phyloP scores from a whole-genome alignment of 2,329 filamentous ascomycete genomes.

The Neofusicoccum umdonicola region DNA sequence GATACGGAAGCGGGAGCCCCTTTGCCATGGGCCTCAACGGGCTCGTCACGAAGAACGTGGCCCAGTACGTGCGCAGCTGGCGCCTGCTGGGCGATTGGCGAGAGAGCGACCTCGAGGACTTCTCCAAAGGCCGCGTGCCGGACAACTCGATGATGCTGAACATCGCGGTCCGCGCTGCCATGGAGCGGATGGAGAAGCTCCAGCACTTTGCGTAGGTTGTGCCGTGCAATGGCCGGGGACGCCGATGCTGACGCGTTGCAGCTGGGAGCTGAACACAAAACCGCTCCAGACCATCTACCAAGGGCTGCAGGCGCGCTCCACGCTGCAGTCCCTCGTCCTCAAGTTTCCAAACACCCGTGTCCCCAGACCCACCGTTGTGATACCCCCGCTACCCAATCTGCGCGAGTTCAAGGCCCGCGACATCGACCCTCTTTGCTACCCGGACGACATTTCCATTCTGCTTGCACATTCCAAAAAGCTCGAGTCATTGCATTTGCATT shows the following conservation, averaged over 20 bases:
- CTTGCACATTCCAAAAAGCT: slow-evolving; percentile 55
- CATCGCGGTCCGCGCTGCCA: slow-evolving; percentile 56
- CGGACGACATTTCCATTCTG: slow-evolving; percentile 60
- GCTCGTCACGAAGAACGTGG: slow-evolving; percentile 56
- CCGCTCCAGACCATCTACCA: slow-evolving; percentile 59
- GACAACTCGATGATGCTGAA: slow-evolving; percentile 65
- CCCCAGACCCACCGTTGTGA: slow-evolving; percentile 55
- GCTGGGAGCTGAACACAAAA: slow-evolving; percentile 62
- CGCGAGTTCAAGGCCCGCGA: slow-evolving; percentile 54
- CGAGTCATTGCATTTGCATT: slow-evolving; percentile 57
- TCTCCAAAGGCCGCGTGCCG: slow-evolving; percentile 59
- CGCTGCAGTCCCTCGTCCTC: slow-evolving; percentile 54
- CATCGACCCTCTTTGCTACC: slow-evolving; percentile 63
- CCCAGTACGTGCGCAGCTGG: slow-evolving; percentile 53
- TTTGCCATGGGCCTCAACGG: slow-evolving; percentile 64
- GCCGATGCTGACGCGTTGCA: slow-evolving; percentile 26
- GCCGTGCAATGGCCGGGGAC: slow-evolving; percentile 7
- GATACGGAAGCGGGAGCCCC: slow-evolving; percentile 61
- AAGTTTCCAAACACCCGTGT: slow-evolving; percentile 56
- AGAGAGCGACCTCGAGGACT: slow-evolving; percentile 57
- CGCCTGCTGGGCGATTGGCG: slow-evolving; percentile 56
- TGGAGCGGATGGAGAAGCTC: slow-evolving; percentile 59
- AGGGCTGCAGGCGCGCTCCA: slow-evolving; percentile 51
- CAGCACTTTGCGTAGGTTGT: slow-evolving; percentile 49
- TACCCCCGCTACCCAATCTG: slow-evolving; percentile 58